Conservation (phyloP, 78 protist species). For the Dictyostelium firmibasis region DNA sequence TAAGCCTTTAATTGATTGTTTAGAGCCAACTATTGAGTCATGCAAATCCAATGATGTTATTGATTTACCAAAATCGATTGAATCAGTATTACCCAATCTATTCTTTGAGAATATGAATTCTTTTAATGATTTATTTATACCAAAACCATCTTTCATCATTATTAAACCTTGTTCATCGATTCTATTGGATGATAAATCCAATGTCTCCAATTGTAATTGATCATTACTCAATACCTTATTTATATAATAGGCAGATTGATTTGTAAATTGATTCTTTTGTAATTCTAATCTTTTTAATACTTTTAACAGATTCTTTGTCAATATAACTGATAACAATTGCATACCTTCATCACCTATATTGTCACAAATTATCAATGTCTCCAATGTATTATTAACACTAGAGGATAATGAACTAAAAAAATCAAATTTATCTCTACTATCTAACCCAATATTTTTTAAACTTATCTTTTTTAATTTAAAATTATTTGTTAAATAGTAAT, state of each 20-base stretch:
- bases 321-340: not conserved
- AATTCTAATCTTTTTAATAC: not conserved
- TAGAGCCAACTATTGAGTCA: not conserved
- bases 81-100: not conserved
- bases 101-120: not conserved
- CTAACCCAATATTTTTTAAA: not conserved
- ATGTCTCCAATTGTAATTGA: not conserved
- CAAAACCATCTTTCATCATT: not conserved
- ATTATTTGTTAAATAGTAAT: not conserved
- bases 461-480: not conserved
- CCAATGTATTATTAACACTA: not conserved
- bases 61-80: conserved; percentile 9
- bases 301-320: not conserved
- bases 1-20: not conserved
- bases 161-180: not conserved
- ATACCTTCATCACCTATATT: conserved; percentile 28
- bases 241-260: not conserved
- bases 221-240: not conserved
- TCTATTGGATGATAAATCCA: conserved; percentile 5
- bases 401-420: not conserved
- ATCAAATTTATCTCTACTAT: not conserved
- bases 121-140: not conserved
- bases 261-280: conserved; percentile 2
- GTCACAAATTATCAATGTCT: not conserved
- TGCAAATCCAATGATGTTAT: not conserved